Evolutionary conservation across 2,329 filamentous ascomycete genomes (phyloP).

Genomic region (Aureobasidium sp.): DNA sequence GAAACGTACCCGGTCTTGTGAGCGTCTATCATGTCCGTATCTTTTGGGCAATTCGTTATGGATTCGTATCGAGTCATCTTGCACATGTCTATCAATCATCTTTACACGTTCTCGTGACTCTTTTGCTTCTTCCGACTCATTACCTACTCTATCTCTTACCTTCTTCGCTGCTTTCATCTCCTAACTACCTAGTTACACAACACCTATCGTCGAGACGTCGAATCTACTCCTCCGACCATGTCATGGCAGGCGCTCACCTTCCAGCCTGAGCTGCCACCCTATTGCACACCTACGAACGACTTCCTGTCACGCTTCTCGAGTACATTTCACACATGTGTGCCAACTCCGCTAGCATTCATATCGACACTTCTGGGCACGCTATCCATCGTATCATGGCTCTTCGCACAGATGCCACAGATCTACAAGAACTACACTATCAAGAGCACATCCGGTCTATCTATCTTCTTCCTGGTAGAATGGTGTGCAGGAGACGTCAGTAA

Average conservation of each 20-base stretch:
- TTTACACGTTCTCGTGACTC: neutral
- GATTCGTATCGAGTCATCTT: neutral
- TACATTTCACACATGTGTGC: constrained; percentile 53
- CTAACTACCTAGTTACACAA: neutral
- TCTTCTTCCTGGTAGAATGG: constrained; percentile 59
- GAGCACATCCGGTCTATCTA: constrained; percentile 55
- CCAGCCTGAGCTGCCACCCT: constrained; percentile 40
- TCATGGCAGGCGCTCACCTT: constrained; percentile 21
- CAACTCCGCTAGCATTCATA: constrained; percentile 52
- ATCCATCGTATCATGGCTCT: constrained; percentile 60
- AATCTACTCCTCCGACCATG: constrained; percentile 14
- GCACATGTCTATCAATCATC: neutral
- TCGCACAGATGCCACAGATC: constrained; percentile 60
- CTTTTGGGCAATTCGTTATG: neutral
- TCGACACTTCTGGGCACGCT: constrained; percentile 52
- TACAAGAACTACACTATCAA: constrained; percentile 58
- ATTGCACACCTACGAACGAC: constrained; percentile 51
- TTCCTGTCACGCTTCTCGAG: constrained; percentile 50
- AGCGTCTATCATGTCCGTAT: constrained; percentile 6
- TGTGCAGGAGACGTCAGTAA: constrained; percentile 56
- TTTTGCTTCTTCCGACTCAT: neutral
- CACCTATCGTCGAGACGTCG: neutral
- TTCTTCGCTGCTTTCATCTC: neutral
- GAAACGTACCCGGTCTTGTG: neutral
- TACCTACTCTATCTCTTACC: neutral